Evolutionary conservation across 352 stramenopile species (phyloP).

Genomic region (Lagenidium sp.): DNA sequence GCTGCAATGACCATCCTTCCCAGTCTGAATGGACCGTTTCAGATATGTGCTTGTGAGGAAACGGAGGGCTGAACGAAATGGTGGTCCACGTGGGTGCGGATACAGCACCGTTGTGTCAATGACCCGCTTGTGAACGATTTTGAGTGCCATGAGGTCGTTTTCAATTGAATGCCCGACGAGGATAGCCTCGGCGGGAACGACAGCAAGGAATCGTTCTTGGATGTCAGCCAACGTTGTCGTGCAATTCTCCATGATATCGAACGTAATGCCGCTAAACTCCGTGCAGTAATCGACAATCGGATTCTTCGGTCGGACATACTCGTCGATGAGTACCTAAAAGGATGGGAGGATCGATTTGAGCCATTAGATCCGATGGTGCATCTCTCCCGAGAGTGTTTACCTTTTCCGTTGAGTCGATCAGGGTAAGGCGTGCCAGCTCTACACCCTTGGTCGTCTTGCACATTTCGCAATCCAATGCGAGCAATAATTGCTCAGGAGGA

Average conservation of each 20-base stretch:
- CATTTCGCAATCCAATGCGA: conserved; percentile 86
- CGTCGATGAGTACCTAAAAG: conserved; percentile 78
- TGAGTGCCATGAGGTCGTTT: conserved; percentile 70
- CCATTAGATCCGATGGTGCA: no score
- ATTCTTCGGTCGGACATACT: conserved; percentile 72
- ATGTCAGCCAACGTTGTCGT: conserved; percentile 50
- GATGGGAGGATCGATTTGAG: no score
- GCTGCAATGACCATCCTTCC: conserved; percentile 66
- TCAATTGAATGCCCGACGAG: conserved; percentile 86
- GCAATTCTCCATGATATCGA: conserved; percentile 67
- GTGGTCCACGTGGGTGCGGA: conserved; percentile 65
- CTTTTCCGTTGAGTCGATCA: conserved; percentile 59
- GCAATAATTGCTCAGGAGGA: conserved; percentile 31
- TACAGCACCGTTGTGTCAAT: conserved; percentile 82
- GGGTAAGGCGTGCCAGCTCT: conserved; percentile 66
- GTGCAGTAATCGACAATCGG: conserved; percentile 86
- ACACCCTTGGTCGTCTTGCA: conserved; percentile 79
- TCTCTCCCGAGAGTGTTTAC: no score
- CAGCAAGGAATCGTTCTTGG: conserved; percentile 45
- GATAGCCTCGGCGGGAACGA: conserved; percentile 62
- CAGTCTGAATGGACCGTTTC: conserved; percentile 62
- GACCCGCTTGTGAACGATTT: conserved; percentile 58
- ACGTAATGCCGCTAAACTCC: conserved; percentile 78
- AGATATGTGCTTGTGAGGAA: conserved; percentile 70
- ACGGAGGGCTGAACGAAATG: conserved; percentile 67